A percentile compares a stretch with the other conserved stretches of the same genome.
These are phyloP conservation scores for Boletus insuetus DNA, from an alignment of 768 basidiomycete genomes.

Conservation along the genomic window DNA sequence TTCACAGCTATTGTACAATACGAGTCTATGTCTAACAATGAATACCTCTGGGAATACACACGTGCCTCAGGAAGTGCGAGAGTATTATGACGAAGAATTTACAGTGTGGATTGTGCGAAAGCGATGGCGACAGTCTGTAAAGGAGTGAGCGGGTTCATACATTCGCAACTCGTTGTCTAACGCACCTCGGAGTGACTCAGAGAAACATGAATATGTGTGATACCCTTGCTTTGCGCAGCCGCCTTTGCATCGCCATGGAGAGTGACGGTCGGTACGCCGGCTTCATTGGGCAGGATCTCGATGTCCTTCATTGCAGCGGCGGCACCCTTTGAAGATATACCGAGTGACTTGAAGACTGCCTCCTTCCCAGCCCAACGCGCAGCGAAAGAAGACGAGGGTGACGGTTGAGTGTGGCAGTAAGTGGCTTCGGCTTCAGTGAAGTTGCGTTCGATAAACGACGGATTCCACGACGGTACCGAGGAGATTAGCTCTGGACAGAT, in stretches of 20 bases:
- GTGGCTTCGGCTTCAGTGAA: conserved; percentile 86
- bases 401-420: conserved; percentile 87
- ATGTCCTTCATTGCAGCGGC: conserved; percentile 96
- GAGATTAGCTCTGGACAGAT: conserved; percentile 80
- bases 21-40: neutral
- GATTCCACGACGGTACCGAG: conserved; percentile 84
- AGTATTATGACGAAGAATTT: neutral
- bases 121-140: conserved; percentile 78
- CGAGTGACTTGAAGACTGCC: conserved; percentile 94
- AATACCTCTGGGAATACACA: conserved; percentile 1
- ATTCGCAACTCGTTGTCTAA: conserved; percentile 13
- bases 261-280: conserved; percentile 75
- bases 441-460: conserved; percentile 86
- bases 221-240: conserved; percentile 69
- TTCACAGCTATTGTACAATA: neutral
- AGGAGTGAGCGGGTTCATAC: conserved; percentile 10
- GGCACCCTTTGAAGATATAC: conserved; percentile 87
- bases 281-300: conserved; percentile 79
- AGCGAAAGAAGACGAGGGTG: conserved; percentile 86
- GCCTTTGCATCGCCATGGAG: conserved; percentile 78
- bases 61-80: neutral
- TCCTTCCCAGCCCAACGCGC: conserved; percentile 98
- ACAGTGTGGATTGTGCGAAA: conserved; percentile 70
- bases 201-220: conserved; percentile 76
- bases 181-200: conserved; percentile 90